Evolutionary conservation across 1,284 basidiomycete genomes (phyloP).

Genomic region (Tilletia caries): DNA sequence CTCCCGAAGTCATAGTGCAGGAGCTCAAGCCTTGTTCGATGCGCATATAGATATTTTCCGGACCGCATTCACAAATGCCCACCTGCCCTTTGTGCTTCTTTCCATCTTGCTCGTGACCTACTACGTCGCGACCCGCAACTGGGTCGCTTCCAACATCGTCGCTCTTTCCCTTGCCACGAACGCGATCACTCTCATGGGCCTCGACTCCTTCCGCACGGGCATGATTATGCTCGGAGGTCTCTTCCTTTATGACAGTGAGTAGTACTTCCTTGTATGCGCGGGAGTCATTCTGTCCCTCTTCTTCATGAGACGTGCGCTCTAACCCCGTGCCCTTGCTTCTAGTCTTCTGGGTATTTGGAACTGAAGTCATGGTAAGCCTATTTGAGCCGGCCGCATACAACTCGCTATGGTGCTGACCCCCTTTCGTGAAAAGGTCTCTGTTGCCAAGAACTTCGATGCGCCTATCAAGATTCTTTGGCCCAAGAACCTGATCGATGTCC

Average conservation of each 20-base stretch:
- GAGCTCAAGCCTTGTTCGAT: neutral
- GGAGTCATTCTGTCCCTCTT: too few species aligned
- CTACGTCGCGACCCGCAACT: constrained; percentile 65
- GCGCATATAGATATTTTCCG: constrained; percentile 6
- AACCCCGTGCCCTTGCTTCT: neutral
- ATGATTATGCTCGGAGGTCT: constrained; percentile 66
- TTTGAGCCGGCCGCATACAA: too few species aligned
- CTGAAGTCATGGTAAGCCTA: constrained; percentile 49
- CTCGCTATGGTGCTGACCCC: too few species aligned
- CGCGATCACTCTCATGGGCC: constrained; percentile 73
- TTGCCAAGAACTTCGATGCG: constrained; percentile 85
- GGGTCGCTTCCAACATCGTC: constrained; percentile 73
- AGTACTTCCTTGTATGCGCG: neutral
- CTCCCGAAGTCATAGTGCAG: neutral
- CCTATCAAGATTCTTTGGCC: constrained; percentile 67
- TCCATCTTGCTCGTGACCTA: constrained; percentile 67
- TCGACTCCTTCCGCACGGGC: constrained; percentile 89
- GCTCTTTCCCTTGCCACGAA: constrained; percentile 80
- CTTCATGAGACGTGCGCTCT: too few species aligned
- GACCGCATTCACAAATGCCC: neutral
- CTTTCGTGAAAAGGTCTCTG: constrained; percentile 56
- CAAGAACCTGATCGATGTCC: constrained; percentile 48
- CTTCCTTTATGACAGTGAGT: constrained; percentile 45
- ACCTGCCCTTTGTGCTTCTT: constrained; percentile 58
- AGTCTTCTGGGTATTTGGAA: constrained; percentile 52